phyloP scores from a whole-genome alignment of 2,329 filamentous ascomycete genomes.

The Fusarium nygamai region DNA sequence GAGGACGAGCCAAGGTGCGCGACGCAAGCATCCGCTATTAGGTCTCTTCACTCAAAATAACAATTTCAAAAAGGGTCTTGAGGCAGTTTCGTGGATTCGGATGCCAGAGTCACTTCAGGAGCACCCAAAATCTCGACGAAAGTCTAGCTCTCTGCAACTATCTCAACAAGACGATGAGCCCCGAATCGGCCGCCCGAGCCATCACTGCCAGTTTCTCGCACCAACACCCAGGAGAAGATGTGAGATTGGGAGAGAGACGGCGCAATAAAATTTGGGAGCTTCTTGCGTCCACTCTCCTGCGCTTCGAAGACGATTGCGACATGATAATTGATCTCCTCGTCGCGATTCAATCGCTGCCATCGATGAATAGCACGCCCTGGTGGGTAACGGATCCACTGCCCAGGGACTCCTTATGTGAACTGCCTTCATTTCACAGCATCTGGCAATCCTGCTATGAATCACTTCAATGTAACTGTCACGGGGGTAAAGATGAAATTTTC shows the following conservation, averaged over 20 bases:
- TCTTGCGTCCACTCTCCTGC: neutral
- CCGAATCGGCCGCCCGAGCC: neutral
- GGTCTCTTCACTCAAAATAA: neutral
- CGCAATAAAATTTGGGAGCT: neutral
- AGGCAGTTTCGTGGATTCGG: fast-evolving
- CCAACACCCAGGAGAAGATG: neutral
- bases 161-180: neutral
- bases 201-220: neutral
- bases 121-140: neutral
- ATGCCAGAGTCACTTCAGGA: fast-evolving
- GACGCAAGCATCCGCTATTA: neutral
- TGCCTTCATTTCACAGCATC: fast-evolving
- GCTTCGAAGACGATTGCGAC: neutral
- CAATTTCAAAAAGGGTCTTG: neutral
- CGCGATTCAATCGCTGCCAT: neutral
- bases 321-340: neutral
- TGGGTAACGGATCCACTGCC: neutral
- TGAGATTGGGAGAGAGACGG: fast-evolving
- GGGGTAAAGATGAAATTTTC: neutral
- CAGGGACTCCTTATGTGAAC: neutral
- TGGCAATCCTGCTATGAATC: neutral
- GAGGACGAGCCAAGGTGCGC: neutral
- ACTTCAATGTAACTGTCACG: neutral
- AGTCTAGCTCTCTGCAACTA: neutral
- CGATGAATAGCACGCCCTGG: neutral